Evolutionary conservation across 306 rosid genomes (phyloP), one percentile per base, ranked within the genome.

Genomic region (Cucumis melo): DNA sequence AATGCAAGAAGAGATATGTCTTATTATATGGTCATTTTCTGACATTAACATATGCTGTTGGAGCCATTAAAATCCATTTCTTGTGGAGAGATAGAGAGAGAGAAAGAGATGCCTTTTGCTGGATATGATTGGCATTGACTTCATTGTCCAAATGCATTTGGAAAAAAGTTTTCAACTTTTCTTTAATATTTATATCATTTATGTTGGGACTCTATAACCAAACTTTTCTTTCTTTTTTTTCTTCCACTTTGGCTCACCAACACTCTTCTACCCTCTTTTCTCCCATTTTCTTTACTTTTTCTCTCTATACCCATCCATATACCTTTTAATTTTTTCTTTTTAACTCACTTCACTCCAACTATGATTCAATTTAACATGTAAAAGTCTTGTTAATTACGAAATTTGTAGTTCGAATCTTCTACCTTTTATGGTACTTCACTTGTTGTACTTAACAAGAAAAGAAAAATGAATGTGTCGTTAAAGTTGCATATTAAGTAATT

Each of bases 101-200:
- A 53, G 78, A 36, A 55, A 34, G 82, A 77, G 86, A 78, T 85
- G 85, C 88, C 81, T 84, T 87, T 83, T 84, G 80, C 83, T 87
- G 85, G 88, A 81, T 79, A 93, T 94, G 91, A 91, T 91, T 90
- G 97, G 96, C 96, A 89, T 94, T 82, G 93, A 89, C 98, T 86
- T 55, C 53, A 72, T 88, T 90, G 98, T 90, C 97, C 93, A 81
- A 87, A 90, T 86, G 88, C 82, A 76, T 80, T 88, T 91, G 98
- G 93, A 94, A 91, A 94, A 91, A 51, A 86, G 87, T 87, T 86
- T 64, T 81, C 76, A 50, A 14, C 76, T 27, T 90, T 79, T 85
- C 86, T 85, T 88, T 39, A 58, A n/a, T 27, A 71, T 73, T 73
- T 51, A 17, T 75, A 58, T 75, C 29, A 75, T 74, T 56, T 36